phyloP scores from a whole-genome alignment of 2,329 filamentous ascomycete genomes.

The Macroventuria anomochaeta region DNA sequence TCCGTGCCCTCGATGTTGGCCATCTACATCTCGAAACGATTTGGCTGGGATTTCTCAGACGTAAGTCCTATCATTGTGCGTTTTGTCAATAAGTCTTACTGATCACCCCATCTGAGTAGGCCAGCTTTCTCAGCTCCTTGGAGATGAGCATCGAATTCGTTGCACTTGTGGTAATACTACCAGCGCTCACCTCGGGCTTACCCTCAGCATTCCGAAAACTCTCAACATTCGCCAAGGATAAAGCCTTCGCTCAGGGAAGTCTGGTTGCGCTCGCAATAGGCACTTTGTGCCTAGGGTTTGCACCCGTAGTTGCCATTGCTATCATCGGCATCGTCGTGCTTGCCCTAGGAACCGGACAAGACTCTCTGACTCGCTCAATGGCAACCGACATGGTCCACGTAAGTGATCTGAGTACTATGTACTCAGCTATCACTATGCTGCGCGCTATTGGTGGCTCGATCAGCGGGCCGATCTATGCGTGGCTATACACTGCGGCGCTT shows the following conservation, averaged over 20 bases:
- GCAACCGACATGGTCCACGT: slow-evolving; percentile 26
- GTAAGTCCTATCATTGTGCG: slow-evolving; percentile 15
- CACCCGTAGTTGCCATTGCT: slow-evolving; percentile 19
- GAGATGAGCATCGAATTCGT: slow-evolving; percentile 28
- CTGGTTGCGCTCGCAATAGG: slow-evolving; percentile 19
- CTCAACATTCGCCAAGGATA: slow-evolving; percentile 16
- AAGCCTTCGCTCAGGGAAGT: slow-evolving; percentile 15
- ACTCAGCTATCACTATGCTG: slow-evolving; percentile 31
- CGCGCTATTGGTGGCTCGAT: slow-evolving; percentile 26
- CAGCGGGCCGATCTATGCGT: slow-evolving; percentile 28
- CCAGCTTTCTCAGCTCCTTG: slow-evolving; percentile 25
- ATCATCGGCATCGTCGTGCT: slow-evolving; percentile 22
- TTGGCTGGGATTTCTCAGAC: slow-evolving; percentile 25
- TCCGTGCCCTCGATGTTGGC: slow-evolving; percentile 24
- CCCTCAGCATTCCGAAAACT: neutral
- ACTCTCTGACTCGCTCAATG: slow-evolving; percentile 27
- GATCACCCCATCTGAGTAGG: slow-evolving; percentile 11
- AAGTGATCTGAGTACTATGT: slow-evolving; percentile 20
- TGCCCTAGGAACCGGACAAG: slow-evolving; percentile 27
- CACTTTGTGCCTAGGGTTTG: slow-evolving; percentile 19
- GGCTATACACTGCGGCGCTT: slow-evolving; percentile 21
- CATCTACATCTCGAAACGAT: slow-evolving; percentile 29
- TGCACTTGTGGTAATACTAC: slow-evolving; percentile 16
- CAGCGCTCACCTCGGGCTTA: slow-evolving; percentile 14
- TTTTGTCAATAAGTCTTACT: neutral